Conservation (phyloP, 2,329 filamentous ascomycete species). For the Aspergillus puulaauensis region DNA sequence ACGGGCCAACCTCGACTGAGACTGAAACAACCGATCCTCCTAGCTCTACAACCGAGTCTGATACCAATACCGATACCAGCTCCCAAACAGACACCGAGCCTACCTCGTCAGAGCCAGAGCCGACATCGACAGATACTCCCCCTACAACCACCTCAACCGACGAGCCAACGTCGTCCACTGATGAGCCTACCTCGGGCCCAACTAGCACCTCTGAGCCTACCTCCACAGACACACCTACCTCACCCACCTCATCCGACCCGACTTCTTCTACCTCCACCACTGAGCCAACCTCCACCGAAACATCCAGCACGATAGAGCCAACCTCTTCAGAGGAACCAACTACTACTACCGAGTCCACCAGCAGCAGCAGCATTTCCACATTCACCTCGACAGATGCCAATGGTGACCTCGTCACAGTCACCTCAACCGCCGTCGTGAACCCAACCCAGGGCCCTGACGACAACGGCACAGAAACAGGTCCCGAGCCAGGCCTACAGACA, state of each 20-base stretch:
- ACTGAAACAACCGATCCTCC: constrained; percentile 7
- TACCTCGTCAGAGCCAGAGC: background rate
- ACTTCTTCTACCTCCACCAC: constrained; percentile 5
- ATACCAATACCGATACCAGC: background rate
- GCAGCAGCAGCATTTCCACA: constrained; percentile 39
- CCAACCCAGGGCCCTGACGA: constrained; percentile 29
- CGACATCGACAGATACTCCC: constrained; percentile 1
- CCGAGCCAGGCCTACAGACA: constrained; percentile 42
- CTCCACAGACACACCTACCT: constrained; percentile 4
- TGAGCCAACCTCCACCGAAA: constrained; percentile 6
- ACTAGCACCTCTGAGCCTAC: background rate
- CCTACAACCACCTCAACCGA: background rate
- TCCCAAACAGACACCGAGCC: constrained; percentile 12
- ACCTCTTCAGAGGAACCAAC: constrained; percentile 9
- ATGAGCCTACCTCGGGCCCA: background rate
- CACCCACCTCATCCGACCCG: constrained; percentile 9
- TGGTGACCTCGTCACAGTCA: constrained; percentile 44
- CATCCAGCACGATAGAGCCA: constrained; percentile 17
- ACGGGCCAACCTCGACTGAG: constrained; percentile 4
- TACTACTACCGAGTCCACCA: constrained; percentile 12
- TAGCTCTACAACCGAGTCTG: background rate
- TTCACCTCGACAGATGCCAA: constrained; percentile 42
- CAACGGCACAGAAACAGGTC: constrained; percentile 22
- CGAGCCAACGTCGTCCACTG: background rate
- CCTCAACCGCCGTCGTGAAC: constrained; percentile 46